Conservation (phyloP, 257 asterid species). For the Solanum chilense region DNA sequence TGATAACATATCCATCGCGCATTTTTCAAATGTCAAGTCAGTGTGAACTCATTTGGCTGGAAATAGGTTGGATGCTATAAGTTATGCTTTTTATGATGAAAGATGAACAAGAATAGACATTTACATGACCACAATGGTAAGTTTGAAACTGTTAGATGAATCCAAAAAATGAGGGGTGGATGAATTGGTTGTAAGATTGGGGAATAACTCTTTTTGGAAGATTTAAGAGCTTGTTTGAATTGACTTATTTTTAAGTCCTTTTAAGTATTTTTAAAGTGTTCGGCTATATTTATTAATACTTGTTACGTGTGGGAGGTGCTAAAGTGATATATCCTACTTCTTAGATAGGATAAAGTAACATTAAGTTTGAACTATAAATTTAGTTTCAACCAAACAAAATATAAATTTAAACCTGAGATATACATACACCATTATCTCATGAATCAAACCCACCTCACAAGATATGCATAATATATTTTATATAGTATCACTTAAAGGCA, state of each 20-base stretch:
- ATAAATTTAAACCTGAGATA: too few relatives aligned
- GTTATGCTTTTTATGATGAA: background rate
- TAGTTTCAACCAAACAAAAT: background rate
- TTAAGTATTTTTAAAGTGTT: too few relatives aligned
- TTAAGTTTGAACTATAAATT: too few relatives aligned
- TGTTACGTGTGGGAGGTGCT: background rate
- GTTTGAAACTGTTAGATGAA: background rate
- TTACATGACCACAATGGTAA: background rate
- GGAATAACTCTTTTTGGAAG: too few relatives aligned
- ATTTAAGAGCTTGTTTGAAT: too few relatives aligned
- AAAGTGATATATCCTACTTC: too few relatives aligned
- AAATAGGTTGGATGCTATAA: background rate
- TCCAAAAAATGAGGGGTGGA: background rate
- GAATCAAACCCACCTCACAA: background rate
- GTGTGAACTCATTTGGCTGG: background rate
- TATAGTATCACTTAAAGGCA: background rate
- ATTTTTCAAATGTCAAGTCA: background rate
- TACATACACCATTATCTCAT: background rate
- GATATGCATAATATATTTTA: background rate
- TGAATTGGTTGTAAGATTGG: too few relatives aligned
- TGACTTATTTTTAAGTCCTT: too few relatives aligned
- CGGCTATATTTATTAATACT: too few relatives aligned
- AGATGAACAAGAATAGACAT: background rate
- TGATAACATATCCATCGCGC: background rate
- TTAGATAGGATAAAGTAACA: too few relatives aligned